Base-by-base conservation (phyloP, 805 yeast genomes). In the Wickerhamiella occidentalis region DNA sequence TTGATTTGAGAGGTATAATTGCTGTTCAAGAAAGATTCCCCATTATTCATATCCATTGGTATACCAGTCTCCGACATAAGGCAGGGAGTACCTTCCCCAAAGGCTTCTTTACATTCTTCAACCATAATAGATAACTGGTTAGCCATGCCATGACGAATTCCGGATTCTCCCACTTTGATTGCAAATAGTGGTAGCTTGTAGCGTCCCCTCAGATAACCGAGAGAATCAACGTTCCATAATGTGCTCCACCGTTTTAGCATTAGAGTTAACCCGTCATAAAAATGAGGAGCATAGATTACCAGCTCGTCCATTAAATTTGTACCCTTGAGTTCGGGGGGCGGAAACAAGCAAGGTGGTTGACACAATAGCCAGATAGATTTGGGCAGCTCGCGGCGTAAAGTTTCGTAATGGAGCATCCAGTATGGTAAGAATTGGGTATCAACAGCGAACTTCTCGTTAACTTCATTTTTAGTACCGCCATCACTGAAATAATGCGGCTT, bases 31-130 rank as follows among this genome's bases (percentile, higher is more conserved):
- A 75, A 86, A 0, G 95, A 83, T 48, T 66, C 69, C 60, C 82
- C 84, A 52, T 76, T 72, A 61, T 87, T 87, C 95, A 88, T 84
- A 63, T 88, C 95, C 64, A 81, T 85, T 3, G 96, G 96, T 82
- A 87, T 84, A 4, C 96, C 96, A 8, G 88, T 85, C 63, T 88
- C 96, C 1, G 94, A 77, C 71, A 88, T 78, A 33, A 87, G 67
- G 3, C 81, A 74, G 0, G 96, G 95, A 11, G 85, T 69, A 8
- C 64, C 48, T 1, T 56, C 51, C 1, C 95, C 95, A 45, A 86
- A 63, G 35, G 70, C 61, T 6, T 70, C 70, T 15, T 66, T 60
- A 5, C 83, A 76, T 61, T 88, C 96, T 17, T 62, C 58, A 49
- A 70, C 75, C 68, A 88, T 75, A 49, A 76, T 81, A 12, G 62